Percentiles rank a stretch among this genome's conserved stretches.
Evolutionary conservation across 1,284 basidiomycete genomes (phyloP).

Genomic region (Fomitopsis betulina): DNA sequence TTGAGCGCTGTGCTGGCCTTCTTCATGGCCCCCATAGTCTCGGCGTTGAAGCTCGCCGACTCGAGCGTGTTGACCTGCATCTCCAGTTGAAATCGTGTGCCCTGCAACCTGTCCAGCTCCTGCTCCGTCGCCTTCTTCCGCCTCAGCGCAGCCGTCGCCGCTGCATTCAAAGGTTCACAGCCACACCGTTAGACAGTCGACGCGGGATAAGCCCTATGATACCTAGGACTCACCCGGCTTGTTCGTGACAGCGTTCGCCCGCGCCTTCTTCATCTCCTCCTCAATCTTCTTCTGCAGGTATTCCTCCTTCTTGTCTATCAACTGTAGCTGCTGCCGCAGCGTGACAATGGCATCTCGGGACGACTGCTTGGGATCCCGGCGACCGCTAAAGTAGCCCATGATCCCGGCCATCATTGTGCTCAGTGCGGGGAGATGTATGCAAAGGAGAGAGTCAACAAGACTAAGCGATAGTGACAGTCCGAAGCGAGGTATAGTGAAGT

Average conservation of each 20-base stretch:
- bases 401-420: constrained; percentile 75
- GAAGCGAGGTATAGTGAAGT: constrained; percentile 8
- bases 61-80: constrained; percentile 97
- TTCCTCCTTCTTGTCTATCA: constrained; percentile 99
- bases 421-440: neutral
- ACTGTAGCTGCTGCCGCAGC: constrained; percentile 84
- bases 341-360: constrained; percentile 86
- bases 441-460: neutral
- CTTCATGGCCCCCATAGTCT: constrained; percentile 98
- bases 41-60: constrained; percentile 96
- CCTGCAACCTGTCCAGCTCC: constrained; percentile 86
- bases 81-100: constrained; percentile 90
- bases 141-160: constrained; percentile 86
- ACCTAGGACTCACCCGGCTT: constrained; percentile 65
- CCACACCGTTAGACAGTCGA: neutral
- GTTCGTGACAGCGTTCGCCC: constrained; percentile 90
- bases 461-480: neutral
- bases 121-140: constrained; percentile 92
- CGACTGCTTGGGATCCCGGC: constrained; percentile 74
- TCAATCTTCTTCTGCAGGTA: constrained; percentile 96
- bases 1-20: constrained; percentile 90
- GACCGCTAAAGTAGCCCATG: constrained; percentile 81
- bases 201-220: neutral
- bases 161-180: constrained; percentile 33
- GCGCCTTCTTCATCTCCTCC: constrained; percentile 90